Percentiles rank a stretch among this genome's conserved stretches.
Conservation (phyloP, 192 early-diverging fungal species). For the Coemansia sp. region DNA sequence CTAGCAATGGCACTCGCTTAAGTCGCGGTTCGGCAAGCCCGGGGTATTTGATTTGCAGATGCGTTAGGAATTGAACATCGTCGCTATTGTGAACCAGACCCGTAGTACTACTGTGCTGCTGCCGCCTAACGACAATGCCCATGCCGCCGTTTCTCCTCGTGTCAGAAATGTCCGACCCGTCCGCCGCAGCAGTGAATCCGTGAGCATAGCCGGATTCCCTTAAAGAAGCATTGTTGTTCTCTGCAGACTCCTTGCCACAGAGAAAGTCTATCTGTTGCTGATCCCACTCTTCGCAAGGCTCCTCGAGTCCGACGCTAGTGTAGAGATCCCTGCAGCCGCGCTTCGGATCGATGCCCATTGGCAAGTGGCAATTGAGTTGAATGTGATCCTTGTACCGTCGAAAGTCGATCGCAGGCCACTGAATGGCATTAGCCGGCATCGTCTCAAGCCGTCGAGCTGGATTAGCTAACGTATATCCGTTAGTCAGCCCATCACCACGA, state of each 20-base stretch:
- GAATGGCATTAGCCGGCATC: background rate
- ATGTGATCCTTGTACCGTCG: constrained; percentile 15
- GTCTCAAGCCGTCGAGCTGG: background rate
- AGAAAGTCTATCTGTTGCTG: constrained; percentile 15
- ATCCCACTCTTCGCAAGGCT: constrained; percentile 39
- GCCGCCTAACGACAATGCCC: constrained; percentile 24
- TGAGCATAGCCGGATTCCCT: background rate
- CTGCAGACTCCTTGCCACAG: background rate
- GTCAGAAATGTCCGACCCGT: constrained; percentile 24
- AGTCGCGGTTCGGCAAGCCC: constrained; percentile 26
- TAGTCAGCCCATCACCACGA: constrained; percentile 10
- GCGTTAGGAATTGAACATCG: constrained; percentile 22
- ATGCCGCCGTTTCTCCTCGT: constrained; percentile 34
- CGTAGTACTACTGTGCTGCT: background rate
- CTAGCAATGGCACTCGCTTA: constrained; percentile 16
- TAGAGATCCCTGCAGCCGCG: background rate
- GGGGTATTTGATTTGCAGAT: constrained; percentile 25
- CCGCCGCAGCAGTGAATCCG: constrained; percentile 1
- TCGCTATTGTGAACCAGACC: background rate
- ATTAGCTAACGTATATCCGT: background rate
- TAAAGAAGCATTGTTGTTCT: background rate
- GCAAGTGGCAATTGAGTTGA: background rate
- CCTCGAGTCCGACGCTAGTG: constrained; percentile 23
- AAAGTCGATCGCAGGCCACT: constrained; percentile 27
- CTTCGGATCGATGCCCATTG: constrained; percentile 21